Percentiles rank a stretch among this genome's conserved stretches.
Evolutionary conservation across 768 basidiomycete species (phyloP).

Genomic region (Suillus plorans): DNA sequence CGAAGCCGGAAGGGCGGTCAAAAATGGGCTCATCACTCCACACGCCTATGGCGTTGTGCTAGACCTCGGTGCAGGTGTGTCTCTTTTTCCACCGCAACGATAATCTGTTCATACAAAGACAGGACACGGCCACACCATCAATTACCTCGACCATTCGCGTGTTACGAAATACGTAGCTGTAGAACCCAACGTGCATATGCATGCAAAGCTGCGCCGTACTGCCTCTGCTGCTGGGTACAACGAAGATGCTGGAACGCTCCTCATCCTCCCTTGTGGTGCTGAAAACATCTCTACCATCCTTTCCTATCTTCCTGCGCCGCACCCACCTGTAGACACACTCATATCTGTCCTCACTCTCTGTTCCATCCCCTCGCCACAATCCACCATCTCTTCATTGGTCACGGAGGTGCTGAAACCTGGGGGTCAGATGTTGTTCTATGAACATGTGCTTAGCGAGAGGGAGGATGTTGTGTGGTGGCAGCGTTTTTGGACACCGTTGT

Average conservation of each 20-base stretch:
- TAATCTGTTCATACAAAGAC: background rate
- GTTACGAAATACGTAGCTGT: conserved; percentile 70
- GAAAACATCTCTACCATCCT: conserved; percentile 54
- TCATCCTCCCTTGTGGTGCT: conserved; percentile 64
- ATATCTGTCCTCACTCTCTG: conserved; percentile 68
- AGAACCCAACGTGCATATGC: conserved; percentile 71
- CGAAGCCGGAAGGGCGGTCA: conserved; percentile 37
- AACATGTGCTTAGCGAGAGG: conserved; percentile 61
- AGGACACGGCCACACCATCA: conserved; percentile 65
- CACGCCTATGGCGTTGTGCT: conserved; percentile 61
- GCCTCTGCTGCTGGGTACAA: conserved; percentile 53
- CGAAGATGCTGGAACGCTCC: conserved; percentile 50
- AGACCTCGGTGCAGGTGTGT: conserved; percentile 66
- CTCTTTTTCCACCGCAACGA: background rate
- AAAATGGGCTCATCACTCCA: conserved; percentile 48
- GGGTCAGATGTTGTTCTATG: conserved; percentile 64
- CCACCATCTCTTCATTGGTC: conserved; percentile 46
- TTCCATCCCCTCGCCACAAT: conserved; percentile 56
- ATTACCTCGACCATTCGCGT: conserved; percentile 53
- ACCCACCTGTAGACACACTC: conserved; percentile 54
- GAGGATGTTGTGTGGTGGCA: conserved; percentile 71
- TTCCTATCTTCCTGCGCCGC: conserved; percentile 32
- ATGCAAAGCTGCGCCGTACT: conserved; percentile 46
- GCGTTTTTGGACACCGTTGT: conserved; percentile 68
- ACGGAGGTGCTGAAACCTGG: conserved; percentile 59